Percentiles rank a stretch among this genome's conserved stretches.
These are phyloP conservation scores for Ogataea degrootiae DNA, from an alignment of 805 yeast genomes.

Conservation along the genomic window DNA sequence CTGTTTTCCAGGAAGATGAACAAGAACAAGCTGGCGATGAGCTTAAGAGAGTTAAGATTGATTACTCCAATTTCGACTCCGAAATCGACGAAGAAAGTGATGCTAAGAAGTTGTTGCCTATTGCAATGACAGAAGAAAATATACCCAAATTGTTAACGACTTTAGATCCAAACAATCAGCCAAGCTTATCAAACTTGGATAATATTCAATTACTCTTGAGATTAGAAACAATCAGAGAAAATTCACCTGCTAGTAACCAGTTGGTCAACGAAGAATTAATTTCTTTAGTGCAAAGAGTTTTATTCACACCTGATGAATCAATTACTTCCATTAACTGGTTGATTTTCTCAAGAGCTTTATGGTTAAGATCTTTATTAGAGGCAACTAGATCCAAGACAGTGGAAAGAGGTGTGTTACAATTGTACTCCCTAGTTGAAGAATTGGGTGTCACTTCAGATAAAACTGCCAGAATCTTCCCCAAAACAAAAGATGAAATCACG, in stretches of 20 bases:
- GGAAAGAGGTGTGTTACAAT: conserved; percentile 90
- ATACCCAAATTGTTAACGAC: conserved; percentile 51
- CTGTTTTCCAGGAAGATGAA: conserved; percentile 31
- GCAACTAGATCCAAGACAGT: conserved; percentile 77
- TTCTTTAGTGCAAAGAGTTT: conserved; percentile 69
- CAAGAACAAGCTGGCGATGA: conserved; percentile 35
- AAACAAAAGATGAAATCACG: conserved; percentile 25
- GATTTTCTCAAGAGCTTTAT: conserved; percentile 72
- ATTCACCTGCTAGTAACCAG: conserved; percentile 66
- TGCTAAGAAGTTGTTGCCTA: conserved; percentile 49
- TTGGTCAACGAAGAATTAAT: conserved; percentile 78
- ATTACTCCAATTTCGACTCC: conserved; percentile 23
- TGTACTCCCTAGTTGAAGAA: conserved; percentile 89
- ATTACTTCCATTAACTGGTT: conserved; percentile 59
- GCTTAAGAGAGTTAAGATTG: conserved; percentile 39
- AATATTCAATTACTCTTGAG: conserved; percentile 69
- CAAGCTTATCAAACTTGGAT: conserved; percentile 66
- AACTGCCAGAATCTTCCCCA: conserved; percentile 48
- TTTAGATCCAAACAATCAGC: conserved; percentile 81
- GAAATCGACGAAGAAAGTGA: conserved; percentile 15
- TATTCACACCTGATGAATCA: conserved; percentile 42
- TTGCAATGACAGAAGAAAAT: conserved; percentile 55
- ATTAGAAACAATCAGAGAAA: conserved; percentile 55
- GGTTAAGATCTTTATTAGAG: conserved; percentile 87
- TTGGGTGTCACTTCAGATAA: conserved; percentile 60